Evolutionary conservation across 257 asterid genomes (phyloP).

Genomic region (Gynochthodes officinalis): DNA sequence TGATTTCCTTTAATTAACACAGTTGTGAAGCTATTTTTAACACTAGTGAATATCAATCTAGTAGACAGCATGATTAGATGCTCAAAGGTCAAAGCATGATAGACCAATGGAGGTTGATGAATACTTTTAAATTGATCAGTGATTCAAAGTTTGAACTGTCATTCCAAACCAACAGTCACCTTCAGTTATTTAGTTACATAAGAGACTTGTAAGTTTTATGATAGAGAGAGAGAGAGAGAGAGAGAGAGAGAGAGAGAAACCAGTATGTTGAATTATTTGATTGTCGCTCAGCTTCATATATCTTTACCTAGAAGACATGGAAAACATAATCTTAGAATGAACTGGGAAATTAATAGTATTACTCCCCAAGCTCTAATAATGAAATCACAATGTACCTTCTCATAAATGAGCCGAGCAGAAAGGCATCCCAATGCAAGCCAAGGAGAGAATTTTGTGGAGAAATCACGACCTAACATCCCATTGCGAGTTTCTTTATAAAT

Average conservation of each 20-base stretch:
- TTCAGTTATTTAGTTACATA: background rate
- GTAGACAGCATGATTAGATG: background rate
- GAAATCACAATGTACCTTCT: constrained; percentile 55
- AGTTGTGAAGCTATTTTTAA: background rate
- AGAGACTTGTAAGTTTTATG: background rate
- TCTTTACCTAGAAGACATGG: constrained; percentile 62
- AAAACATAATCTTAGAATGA: constrained; percentile 18
- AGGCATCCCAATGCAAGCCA: constrained; percentile 97
- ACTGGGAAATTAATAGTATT: background rate
- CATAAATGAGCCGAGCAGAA: constrained; percentile 79
- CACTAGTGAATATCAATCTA: background rate
- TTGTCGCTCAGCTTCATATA: constrained; percentile 73
- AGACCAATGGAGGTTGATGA: background rate
- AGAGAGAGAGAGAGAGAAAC: constrained; percentile 30
- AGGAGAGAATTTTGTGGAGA: constrained; percentile 89
- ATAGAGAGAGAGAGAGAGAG: background rate
- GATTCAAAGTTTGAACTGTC: background rate
- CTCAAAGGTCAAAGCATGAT: background rate
- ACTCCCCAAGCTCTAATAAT: background rate
- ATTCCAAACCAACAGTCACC: background rate
- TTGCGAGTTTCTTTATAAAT: constrained; percentile 83
- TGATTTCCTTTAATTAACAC: background rate
- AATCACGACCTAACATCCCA: constrained; percentile 91
- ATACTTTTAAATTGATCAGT: background rate
- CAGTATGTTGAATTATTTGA: constrained; percentile 90